These are phyloP conservation scores for Malus sylvestris DNA, from an alignment of 306 rosid species.

Conservation along the genomic window DNA sequence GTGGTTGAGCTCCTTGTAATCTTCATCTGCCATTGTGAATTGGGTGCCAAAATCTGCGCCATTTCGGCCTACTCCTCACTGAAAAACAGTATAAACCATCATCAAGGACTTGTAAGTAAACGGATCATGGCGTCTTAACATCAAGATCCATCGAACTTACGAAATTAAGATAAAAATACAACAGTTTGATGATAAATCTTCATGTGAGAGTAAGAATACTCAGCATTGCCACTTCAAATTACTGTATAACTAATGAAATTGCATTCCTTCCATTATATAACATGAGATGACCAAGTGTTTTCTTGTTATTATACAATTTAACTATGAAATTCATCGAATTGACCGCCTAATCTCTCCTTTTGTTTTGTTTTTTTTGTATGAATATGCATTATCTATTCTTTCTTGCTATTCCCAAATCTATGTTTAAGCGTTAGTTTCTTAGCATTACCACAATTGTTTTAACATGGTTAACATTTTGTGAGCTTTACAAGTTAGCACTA, in stretches of 20 bases:
- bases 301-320: not conserved
- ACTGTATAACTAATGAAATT: not conserved
- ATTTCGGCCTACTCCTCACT: conserved; percentile 46
- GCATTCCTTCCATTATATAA: not conserved
- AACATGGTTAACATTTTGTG: not conserved
- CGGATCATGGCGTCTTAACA: not conserved
- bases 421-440: not conserved
- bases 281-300: not conserved
- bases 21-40: conserved; percentile 77
- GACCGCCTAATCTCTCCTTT: not conserved
- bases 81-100: conserved; percentile 1
- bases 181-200: not conserved
- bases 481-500: too few relatives aligned
- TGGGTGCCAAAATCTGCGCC: conserved; percentile 98
- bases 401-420: not conserved
- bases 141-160: not conserved
- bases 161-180: not conserved
- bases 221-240: not conserved
- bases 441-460: not conserved
- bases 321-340: conserved; percentile 1
- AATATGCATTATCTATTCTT: not conserved
- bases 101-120: not conserved
- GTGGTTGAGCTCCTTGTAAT: conserved; percentile 39
- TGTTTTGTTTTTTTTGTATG: not conserved
- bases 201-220: not conserved